Conservation (phyloP, 441 rosid species). For the Melastoma candidum region DNA sequence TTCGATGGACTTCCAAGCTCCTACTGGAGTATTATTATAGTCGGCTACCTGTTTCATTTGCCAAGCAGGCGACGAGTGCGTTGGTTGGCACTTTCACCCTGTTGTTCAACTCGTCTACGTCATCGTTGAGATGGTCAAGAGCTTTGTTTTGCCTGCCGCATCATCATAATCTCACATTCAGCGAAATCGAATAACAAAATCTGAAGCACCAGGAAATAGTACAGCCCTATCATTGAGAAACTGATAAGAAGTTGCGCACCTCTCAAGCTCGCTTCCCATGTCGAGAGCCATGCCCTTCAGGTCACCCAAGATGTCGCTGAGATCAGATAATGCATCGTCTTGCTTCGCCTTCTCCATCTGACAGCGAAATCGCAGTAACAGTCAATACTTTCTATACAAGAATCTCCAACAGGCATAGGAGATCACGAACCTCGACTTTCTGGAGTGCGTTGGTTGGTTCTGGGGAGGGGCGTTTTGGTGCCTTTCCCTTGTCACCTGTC, state of each 20-base stretch:
- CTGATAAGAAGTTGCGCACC: conserved; percentile 16
- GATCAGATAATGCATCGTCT: conserved; percentile 55
- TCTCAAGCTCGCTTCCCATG: conserved; percentile 61
- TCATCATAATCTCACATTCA: neutral
- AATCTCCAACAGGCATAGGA: neutral
- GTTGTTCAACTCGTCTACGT: neutral
- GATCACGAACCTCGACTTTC: conserved; percentile 48
- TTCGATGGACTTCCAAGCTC: too few species aligned
- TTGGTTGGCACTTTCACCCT: neutral
- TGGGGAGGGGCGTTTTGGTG: conserved; percentile 20
- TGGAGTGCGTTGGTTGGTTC: conserved; percentile 44
- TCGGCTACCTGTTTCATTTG: conserved; percentile 28
- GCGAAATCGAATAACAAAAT: neutral
- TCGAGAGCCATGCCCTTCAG: conserved; percentile 64
- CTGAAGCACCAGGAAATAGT: too few species aligned
- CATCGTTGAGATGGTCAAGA: conserved; percentile 3
- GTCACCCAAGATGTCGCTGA: conserved; percentile 50
- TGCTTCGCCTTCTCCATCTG: conserved; percentile 56
- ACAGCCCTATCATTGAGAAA: too few species aligned
- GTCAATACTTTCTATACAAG: neutral
- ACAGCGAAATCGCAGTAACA: neutral
- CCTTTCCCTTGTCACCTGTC: conserved; percentile 23
- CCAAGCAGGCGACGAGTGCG: conserved; percentile 48
- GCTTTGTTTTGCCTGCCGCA: conserved; percentile 1
- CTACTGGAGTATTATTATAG: too few species aligned